Percentiles rank a stretch among this genome's conserved stretches.
These are phyloP conservation scores for Hondaea fermentalgiana DNA, from an alignment of 108 stramenopile genomes.

Conservation along the genomic window DNA sequence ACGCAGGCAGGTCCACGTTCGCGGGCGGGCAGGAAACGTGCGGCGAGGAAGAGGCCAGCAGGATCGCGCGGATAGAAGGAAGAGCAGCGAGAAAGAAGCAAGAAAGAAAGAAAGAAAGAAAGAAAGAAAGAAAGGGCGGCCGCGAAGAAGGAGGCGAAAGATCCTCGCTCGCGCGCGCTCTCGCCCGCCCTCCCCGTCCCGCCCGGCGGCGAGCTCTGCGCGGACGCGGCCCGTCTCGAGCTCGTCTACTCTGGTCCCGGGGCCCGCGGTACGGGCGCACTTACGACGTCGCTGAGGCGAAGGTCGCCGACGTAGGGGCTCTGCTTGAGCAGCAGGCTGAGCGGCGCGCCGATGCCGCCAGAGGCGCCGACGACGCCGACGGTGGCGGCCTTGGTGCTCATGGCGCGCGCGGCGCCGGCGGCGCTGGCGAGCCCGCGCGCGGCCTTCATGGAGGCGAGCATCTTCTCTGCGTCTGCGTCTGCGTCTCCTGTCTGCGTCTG, in stretches of 20 bases:
- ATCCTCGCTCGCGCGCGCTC: too few species aligned
- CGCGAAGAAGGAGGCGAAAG: too few species aligned
- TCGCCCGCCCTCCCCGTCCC: too few species aligned
- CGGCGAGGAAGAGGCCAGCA: too few species aligned
- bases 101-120: too few species aligned
- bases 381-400: background rate
- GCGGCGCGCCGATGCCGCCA: slow-evolving; percentile 96
- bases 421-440: background rate
- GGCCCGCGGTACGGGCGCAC: background rate
- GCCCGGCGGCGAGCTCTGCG: too few species aligned
- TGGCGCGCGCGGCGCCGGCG: background rate
- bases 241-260: background rate
- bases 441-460: background rate
- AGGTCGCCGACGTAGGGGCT: slow-evolving; percentile 66
- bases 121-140: too few species aligned
- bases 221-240: too few species aligned
- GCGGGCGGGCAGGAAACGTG: too few species aligned
- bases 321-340: slow-evolving; percentile 89
- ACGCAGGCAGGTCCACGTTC: too few species aligned
- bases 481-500: background rate
- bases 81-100: too few species aligned
- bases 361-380: slow-evolving; percentile 87
- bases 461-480: background rate
- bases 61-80: too few species aligned
- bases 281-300: slow-evolving; percentile 56